Evolutionary conservation across 441 rosid species (phyloP).

Genomic region (Pelargonium fulgidum): DNA sequence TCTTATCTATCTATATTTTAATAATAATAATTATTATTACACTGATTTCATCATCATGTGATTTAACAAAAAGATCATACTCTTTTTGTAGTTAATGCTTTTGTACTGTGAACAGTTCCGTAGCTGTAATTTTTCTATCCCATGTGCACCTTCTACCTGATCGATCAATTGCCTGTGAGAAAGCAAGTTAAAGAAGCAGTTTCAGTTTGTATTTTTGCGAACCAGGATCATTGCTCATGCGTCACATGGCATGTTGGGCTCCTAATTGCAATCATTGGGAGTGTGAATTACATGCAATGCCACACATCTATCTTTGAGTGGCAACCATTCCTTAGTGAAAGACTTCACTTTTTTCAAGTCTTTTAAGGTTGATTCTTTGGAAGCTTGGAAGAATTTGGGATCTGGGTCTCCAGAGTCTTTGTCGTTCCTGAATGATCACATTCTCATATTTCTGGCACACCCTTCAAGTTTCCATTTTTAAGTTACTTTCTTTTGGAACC

Average conservation of each 20-base stretch:
- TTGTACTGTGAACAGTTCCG: not conserved
- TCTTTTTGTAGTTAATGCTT: not conserved
- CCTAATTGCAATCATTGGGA: not conserved
- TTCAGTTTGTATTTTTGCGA: not conserved
- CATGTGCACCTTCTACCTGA: not conserved
- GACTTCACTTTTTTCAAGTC: not conserved
- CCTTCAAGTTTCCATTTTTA: not conserved
- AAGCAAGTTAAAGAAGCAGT: not conserved
- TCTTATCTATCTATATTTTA: no score
- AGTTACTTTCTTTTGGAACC: not conserved
- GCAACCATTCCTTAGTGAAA: not conserved
- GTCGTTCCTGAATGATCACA: not conserved
- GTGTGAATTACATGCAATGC: not conserved
- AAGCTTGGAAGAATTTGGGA: conserved; percentile 2
- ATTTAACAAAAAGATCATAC: not conserved
- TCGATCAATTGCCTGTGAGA: conserved; percentile 2
- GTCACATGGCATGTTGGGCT: not conserved
- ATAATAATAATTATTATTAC: no score
- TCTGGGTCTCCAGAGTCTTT: not conserved
- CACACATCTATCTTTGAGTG: not conserved
- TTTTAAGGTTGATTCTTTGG: not conserved
- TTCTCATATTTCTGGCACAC: not conserved
- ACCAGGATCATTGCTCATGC: not conserved
- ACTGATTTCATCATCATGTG: no score
- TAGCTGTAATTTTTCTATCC: not conserved